Evolutionary conservation across 208 protist species (phyloP), one percentile per base, ranked within the genome.

Genomic region (Trypanosoma vivax): DNA sequence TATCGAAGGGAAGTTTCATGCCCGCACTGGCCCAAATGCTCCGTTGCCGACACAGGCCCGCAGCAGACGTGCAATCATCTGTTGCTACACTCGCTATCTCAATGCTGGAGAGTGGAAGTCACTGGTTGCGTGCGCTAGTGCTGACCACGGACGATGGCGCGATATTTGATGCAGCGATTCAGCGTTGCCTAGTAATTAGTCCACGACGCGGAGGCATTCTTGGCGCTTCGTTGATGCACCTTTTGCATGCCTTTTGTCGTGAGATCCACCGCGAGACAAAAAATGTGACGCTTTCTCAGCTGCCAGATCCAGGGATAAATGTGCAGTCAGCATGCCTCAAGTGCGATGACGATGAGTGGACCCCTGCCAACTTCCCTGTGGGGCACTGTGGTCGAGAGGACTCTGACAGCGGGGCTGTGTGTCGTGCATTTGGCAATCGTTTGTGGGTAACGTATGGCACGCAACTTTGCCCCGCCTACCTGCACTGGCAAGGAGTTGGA

Each of bases 121-220:
- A 29, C 27, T 60, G 21, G 31, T 48, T 65, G 18, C 28, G 35
- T 10, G 25, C 23, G 23, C 10, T 34, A 10, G 23, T 57, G 27
- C 45, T 53, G 39, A 11, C 23, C 10, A 24, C 6, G 9, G 29
- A 10, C 2, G 27, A 46, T 3, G 30, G 53, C 18, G 63, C 31
- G 23, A 19, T 81, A 0, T 37, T 91, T 19, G 60, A 83, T 9
- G 46, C 48, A 11, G 60, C 65, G 2, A 14, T 88, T 38, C 16
- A 19, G 37, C 66, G 73, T 10, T 76, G 76, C 24, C 39, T 87
- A 35, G 30, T 43, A 23, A 73, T 59, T 30, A 25, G 61, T 28
- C n/a, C n/a, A n/a, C 65, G 54, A n/a, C 66, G 78, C 30, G 61
- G 74, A 63, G 87, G 79, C 27, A 42, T 90, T 16, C 54, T 90